phyloP scores from a whole-genome alignment of 2,329 filamentous ascomycete genomes.

The Aspergillus uvarum region DNA sequence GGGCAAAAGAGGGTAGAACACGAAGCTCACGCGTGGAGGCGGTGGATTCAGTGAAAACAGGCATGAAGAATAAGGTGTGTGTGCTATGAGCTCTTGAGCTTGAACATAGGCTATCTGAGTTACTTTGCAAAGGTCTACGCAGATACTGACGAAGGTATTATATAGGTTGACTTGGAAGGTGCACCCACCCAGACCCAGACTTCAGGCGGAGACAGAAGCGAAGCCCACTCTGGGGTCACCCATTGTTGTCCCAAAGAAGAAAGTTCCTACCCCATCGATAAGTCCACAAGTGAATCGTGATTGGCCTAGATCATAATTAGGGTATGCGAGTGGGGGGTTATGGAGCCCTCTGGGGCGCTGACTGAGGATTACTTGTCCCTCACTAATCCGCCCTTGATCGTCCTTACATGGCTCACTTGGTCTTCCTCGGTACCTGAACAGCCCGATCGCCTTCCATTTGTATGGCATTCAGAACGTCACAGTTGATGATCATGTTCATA shows the following conservation, averaged over 20 bases:
- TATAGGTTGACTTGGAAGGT: background rate
- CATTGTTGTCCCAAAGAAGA: background rate
- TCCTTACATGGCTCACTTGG: background rate
- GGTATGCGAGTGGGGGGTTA: background rate
- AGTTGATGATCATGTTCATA: too few species aligned
- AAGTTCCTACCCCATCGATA: background rate
- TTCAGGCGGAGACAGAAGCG: background rate
- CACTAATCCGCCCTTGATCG: constrained; percentile 12
- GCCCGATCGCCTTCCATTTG: too few species aligned
- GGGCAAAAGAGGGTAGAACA: constrained; percentile 41
- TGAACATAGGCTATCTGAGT: background rate
- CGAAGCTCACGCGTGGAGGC: constrained; percentile 40
- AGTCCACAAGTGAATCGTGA: background rate
- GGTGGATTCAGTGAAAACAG: constrained; percentile 41
- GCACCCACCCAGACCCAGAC: background rate
- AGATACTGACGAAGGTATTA: background rate
- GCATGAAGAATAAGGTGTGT: constrained; percentile 28
- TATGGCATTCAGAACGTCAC: too few species aligned
- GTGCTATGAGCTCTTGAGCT: background rate
- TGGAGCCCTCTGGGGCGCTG: constrained; percentile 7
- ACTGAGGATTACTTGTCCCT: constrained; percentile 17
- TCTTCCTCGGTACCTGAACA: too few species aligned
- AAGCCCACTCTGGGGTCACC: background rate
- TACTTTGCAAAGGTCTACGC: background rate
- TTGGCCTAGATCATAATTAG: background rate